A percentile compares a stretch with the other conserved stretches of the same genome.
Conservation (phyloP, 768 basidiomycete genomes). For the Rhodotorula babjevae region DNA sequence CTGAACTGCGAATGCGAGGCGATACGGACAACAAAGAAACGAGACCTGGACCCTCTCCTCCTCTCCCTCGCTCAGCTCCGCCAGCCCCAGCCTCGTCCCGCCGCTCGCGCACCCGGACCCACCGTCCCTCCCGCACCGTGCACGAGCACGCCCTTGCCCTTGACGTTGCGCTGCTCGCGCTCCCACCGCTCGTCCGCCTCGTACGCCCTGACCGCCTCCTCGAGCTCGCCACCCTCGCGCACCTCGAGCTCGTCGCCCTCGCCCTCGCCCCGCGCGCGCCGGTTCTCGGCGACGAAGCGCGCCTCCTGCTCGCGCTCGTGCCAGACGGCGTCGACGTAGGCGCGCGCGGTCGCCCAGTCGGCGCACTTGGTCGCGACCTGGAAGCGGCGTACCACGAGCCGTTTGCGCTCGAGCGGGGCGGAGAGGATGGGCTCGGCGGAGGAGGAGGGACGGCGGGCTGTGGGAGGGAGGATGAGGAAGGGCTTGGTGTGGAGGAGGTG, state of each 20-base stretch:
- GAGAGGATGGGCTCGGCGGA: slow-evolving; percentile 25
- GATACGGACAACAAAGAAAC: not conserved
- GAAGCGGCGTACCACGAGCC: slow-evolving; percentile 30
- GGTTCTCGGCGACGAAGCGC: slow-evolving; percentile 10
- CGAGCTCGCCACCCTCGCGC: slow-evolving; percentile 31
- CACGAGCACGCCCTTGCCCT: slow-evolving; percentile 11
- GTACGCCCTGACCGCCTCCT: slow-evolving; percentile 24
- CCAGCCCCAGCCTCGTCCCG: not conserved
- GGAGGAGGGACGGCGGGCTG: slow-evolving; percentile 1
- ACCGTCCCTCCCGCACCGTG: too few species aligned
- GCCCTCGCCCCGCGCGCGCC: not conserved
- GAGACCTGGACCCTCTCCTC: too few species aligned
- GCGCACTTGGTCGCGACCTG: slow-evolving; percentile 19
- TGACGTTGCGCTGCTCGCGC: slow-evolving; percentile 17
- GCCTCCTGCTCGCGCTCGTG: slow-evolving; percentile 17
- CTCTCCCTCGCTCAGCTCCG: not conserved
- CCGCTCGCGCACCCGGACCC: too few species aligned
- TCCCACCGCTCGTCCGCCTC: slow-evolving; percentile 32
- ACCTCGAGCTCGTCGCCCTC: not conserved
- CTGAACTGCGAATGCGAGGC: too few species aligned
- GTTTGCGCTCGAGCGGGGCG: slow-evolving; percentile 6
- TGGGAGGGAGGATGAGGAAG: slow-evolving; percentile 35
- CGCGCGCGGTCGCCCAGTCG: slow-evolving; percentile 23
- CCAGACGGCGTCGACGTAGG: slow-evolving; percentile 27
- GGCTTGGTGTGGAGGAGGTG: slow-evolving; percentile 35